Base-by-base conservation (phyloP, 352 stramenopile species). In the Halophytophthora polymorphica region DNA sequence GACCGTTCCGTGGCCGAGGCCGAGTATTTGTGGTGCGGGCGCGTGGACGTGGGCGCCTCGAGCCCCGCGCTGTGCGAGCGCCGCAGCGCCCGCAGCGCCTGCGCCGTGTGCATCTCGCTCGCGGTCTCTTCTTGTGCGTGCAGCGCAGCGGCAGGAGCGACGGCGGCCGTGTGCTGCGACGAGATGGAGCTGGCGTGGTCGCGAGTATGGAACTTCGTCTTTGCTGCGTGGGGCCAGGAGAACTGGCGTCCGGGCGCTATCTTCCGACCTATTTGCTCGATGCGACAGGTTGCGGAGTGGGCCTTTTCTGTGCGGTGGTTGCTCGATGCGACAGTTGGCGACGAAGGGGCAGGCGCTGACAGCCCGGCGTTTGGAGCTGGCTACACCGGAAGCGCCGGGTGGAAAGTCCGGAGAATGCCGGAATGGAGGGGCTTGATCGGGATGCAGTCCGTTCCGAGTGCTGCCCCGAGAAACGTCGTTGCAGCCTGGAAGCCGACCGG, bases 71-170 rank as follows among this genome's bases (percentile, higher is more conserved):
- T 83, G 53, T 66, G 66, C 34, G 72, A 69, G 58, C 77, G 77
- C 23, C 77, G 72, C 28, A 88, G 66, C 23, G 68, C 72, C 48
- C 72, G 71, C 56, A 86, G 71, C 33, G 77, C 77, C 45, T 86
- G 71, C 39, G 63, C 74, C 44, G 77, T 79, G 72, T 88, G 77
- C 74, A 88, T 88, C 14, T 43, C 25, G 18, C 28, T 15, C 3
- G 39, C 50, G 50, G n/a, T n/a, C n/a, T n/a, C 33, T 37, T 40
- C 35, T 40, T 17, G n/a, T 40, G 35, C 14, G 21, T 13, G 21
- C 35, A 21, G 35, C 35, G 35, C 14, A 40, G 14, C 14, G 35
- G 35, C 35, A 17, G 35, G 35, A 14, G 33, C 8, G 33, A 10
- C 33, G 33, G 10, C 33, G 33, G 8, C 8, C 33, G 10, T 33